Base-by-base conservation (phyloP, 805 yeast genomes). In the Deakozyma indianensis region DNA sequence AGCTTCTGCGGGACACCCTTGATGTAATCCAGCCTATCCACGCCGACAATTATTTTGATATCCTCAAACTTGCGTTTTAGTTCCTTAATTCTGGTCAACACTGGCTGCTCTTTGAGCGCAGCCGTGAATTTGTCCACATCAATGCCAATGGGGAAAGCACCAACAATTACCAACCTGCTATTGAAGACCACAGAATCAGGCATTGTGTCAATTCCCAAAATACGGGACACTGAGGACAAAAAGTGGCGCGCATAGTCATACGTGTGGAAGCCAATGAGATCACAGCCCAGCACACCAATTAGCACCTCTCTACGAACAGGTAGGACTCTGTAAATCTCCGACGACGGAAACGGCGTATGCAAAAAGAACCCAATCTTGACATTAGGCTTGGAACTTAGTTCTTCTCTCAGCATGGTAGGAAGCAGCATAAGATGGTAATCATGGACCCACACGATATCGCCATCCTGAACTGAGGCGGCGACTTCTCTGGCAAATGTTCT, bases 131-230 rank as follows among this genome's bases (percentile, higher is more conserved):
- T 85, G 48, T 86, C 95, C 21, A 87, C 95, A 58, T 92, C 98
- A 49, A 92, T 92, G 47, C 99, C 99, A 53, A 92, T 92, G n/a
- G 99, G 98, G 73, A 88, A 90, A 0, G 97, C 96, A 22, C 96
- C 96, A 28, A 92, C 86, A 23, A 77, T 76, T 41, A 92, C 90
- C 49, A 77, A 75, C 44, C 90, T 69, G 23, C 85, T 83, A 41
- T 77, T 69, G 59, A 73, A 85, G 50, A 81, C 80, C 18, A 92
- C 83, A 18, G 96, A 95, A 51, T 87, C 88, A 2, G 98, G 98
- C 49, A 83, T 70, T 0, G 96, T 87, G 43, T 79, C 80, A 4
- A 87, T 77, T 49, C 83, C 74, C 45, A 92, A 71, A 18, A 92
- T 83, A 47, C 95, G 72, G 48, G 87, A 80, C 9, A 92, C 95